Conservation (phyloP, 768 basidiomycete species). For the Pleurotus sapidus region DNA sequence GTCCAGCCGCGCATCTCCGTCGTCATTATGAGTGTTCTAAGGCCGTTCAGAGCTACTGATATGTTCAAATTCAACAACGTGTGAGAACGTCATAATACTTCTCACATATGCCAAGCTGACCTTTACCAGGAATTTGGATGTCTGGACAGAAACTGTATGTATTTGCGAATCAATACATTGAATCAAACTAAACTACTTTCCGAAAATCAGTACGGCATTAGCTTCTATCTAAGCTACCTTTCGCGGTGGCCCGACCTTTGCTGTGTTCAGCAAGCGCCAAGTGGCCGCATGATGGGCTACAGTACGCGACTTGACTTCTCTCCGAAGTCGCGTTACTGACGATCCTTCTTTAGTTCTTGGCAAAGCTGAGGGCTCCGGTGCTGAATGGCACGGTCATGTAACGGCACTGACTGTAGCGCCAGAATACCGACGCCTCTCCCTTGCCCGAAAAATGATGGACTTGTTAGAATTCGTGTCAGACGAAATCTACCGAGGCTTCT, state of each 20-base stretch:
- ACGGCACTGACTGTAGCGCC: conserved; percentile 95
- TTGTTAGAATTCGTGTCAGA: conserved; percentile 86
- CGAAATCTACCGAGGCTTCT: conserved; percentile 77
- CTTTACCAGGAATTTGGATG: conserved; percentile 77
- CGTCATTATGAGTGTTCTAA: conserved; percentile 74
- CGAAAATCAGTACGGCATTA: conserved; percentile 68
- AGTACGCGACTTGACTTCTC: conserved; percentile 46
- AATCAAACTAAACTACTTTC: neutral
- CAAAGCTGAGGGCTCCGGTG: conserved; percentile 78
- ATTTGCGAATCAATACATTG: neutral
- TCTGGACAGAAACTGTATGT: conserved; percentile 96
- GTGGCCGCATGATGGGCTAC: conserved; percentile 89
- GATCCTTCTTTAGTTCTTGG: conserved; percentile 66
- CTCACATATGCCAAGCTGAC: neutral
- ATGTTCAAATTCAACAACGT: conserved; percentile 93
- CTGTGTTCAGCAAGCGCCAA: conserved; percentile 77
- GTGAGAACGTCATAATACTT: conserved; percentile 35
- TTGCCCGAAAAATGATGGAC: conserved; percentile 85
- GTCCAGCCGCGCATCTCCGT: neutral
- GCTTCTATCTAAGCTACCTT: conserved; percentile 87
- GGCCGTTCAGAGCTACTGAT: conserved; percentile 86
- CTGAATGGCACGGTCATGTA: conserved; percentile 92
- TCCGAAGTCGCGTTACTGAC: neutral
- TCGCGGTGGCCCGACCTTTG: conserved; percentile 92
- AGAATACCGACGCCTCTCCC: conserved; percentile 82